Evolutionary conservation across 106 monocot species (phyloP), one percentile per base, ranked within the genome.

Genomic region (Gastrodia elata): DNA sequence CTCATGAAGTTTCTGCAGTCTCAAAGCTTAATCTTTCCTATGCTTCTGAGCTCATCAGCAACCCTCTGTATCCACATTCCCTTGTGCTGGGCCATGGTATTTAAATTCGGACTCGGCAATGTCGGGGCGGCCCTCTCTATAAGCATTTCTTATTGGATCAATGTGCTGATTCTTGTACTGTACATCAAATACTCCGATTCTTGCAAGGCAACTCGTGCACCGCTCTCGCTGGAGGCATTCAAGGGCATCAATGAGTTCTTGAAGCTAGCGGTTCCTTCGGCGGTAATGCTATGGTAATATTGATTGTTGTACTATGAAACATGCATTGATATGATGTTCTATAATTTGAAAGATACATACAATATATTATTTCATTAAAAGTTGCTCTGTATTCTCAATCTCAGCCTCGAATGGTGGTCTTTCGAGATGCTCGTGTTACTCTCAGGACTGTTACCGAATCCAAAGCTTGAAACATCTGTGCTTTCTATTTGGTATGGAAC

Each of bases 361-460:
- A n/a, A n/a, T 10, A 16, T 9, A 44, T 44, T 44, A 44, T 3
- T 44, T 44, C 2, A 44, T 5, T 16, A 38, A 34, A 65, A 33
- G 7, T 35, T 35, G 18, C 33, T 65, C n/a, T 67, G n/a, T 37
- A 16, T 52, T n/a, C 52, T 52, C 9, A 6, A 52, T 73, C 26
- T 0, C 52, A 93, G 87, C 73, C 83, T 91, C n/a, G 87, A 87
- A 77, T 91, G 91, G 91, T 91, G 91, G 91, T 91, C 87, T 2
- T 85, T 80, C 55, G 91, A 91, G 87, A 33, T 91, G n/a, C 87
- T 91, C 33, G 52, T 89, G 71, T 79, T 90, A 37, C 71, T 87
- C 20, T 90, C 86, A 35, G 90, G 90, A 35, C 64, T 90, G 40
- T 57, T 90, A n/a, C 84, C 86, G 30, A 87, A 90, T 74, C 82